These are phyloP conservation scores for Calonectria fujianensis DNA, from an alignment of 2,329 filamentous ascomycete genomes.

Conservation along the genomic window DNA sequence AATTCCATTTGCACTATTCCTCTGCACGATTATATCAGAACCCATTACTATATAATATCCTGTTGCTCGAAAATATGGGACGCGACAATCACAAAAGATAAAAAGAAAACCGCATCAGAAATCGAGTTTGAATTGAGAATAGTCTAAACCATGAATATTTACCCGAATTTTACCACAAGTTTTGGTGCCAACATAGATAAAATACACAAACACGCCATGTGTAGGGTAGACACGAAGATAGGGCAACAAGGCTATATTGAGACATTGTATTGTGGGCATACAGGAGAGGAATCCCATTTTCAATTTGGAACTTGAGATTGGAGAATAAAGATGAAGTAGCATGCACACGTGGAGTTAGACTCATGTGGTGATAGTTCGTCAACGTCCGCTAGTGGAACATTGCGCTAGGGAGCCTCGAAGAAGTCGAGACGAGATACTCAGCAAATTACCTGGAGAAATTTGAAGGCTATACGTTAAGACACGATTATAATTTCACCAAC, in stretches of 20 bases:
- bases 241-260: neutral
- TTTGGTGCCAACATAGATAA: neutral
- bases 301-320: neutral
- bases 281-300: neutral
- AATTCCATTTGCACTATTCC: neutral
- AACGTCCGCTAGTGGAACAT: neutral
- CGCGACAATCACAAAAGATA: neutral
- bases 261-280: too few relatives aligned
- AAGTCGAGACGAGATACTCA: neutral
- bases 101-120: neutral
- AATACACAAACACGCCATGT: neutral
- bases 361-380: slow-evolving; percentile 1
- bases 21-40: neutral
- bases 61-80: neutral
- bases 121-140: neutral
- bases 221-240: neutral
- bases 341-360: neutral
- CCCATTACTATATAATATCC: neutral
- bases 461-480: too few relatives aligned
- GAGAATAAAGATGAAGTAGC: neutral
- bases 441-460: neutral
- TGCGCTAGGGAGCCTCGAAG: neutral
- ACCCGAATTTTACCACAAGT: neutral
- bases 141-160: neutral
- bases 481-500: neutral